Evolutionary conservation across 208 protist genomes (phyloP).

Genomic region (Balamuthia mandrillaris): DNA sequence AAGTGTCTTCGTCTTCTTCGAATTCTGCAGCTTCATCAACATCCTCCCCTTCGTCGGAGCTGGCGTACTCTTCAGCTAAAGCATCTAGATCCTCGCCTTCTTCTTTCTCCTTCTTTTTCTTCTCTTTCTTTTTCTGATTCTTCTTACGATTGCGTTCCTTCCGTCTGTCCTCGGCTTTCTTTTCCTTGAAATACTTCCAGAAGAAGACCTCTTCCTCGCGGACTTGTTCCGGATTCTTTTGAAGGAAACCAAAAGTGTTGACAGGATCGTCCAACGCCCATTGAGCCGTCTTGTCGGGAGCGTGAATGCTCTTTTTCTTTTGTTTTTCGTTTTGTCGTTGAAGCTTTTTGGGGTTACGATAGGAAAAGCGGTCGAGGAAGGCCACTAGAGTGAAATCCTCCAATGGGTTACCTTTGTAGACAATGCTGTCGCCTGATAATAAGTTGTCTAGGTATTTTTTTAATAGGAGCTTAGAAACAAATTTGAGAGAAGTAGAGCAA

Average conservation of each 20-base stretch:
- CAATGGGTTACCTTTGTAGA: conserved; percentile 50
- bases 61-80: not conserved
- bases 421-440: not conserved
- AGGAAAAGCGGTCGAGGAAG: conserved; percentile 52
- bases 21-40: not conserved
- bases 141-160: not conserved
- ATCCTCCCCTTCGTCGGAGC: not conserved
- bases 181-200: conserved; percentile 25
- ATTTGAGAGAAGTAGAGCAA: not conserved
- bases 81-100: not conserved
- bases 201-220: conserved; percentile 39
- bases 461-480: not conserved
- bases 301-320: not conserved
- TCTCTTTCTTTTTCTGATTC: not conserved
- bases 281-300: not conserved
- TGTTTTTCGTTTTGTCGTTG: too few relatives aligned
- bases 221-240: not conserved
- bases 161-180: too few relatives aligned
- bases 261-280: not conserved
- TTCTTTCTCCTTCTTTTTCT: not conserved
- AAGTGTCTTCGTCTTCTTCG: not conserved
- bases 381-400: conserved; percentile 47
- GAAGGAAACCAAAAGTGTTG: not conserved
- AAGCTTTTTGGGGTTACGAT: conserved; percentile 49
- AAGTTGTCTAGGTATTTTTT: not conserved